Conservation (phyloP, 2,329 filamentous ascomycete species). For the Daldinia sp. region DNA sequence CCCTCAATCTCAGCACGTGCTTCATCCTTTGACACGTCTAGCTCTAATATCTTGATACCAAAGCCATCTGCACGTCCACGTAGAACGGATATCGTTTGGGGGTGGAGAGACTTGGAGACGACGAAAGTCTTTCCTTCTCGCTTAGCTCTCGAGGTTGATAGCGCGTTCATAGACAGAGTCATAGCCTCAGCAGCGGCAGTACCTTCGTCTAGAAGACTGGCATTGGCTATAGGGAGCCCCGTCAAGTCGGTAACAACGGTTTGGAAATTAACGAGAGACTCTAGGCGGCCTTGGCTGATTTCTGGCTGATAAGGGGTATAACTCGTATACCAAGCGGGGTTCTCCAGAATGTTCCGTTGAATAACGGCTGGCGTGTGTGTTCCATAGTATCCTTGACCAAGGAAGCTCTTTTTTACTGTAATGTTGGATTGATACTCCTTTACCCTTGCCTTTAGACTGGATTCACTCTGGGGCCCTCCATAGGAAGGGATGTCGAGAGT, state of each 20-base stretch:
- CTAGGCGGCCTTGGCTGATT: conserved; percentile 92
- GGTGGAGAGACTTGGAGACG: conserved; percentile 82
- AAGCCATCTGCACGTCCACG: conserved; percentile 90
- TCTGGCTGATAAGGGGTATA: conserved; percentile 98
- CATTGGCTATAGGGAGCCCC: conserved; percentile 86
- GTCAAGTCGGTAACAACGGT: conserved; percentile 91
- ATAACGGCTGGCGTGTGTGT: conserved; percentile 90
- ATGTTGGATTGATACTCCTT: conserved; percentile 48
- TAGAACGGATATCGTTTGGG: conserved; percentile 86
- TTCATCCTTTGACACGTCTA: conserved; percentile 73
- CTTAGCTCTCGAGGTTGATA: conserved; percentile 76
- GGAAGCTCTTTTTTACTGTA: conserved; percentile 63
- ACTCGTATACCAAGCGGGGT: conserved; percentile 96
- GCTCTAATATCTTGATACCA: conserved; percentile 78
- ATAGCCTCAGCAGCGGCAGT: conserved; percentile 95
- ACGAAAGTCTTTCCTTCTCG: conserved; percentile 81
- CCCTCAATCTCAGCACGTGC: conserved; percentile 71
- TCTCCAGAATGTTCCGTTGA: conserved; percentile 90
- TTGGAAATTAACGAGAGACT: conserved; percentile 95
- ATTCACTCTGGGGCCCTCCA: conserved; percentile 64
- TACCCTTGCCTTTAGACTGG: conserved; percentile 56
- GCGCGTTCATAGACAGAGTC: conserved; percentile 85
- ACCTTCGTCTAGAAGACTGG: conserved; percentile 87
- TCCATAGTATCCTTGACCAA: conserved; percentile 87
- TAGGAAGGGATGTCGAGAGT: conserved; percentile 65